Evolutionary conservation across 2,329 filamentous ascomycete genomes (phyloP).

Genomic region (Stachybotrys chartarum): DNA sequence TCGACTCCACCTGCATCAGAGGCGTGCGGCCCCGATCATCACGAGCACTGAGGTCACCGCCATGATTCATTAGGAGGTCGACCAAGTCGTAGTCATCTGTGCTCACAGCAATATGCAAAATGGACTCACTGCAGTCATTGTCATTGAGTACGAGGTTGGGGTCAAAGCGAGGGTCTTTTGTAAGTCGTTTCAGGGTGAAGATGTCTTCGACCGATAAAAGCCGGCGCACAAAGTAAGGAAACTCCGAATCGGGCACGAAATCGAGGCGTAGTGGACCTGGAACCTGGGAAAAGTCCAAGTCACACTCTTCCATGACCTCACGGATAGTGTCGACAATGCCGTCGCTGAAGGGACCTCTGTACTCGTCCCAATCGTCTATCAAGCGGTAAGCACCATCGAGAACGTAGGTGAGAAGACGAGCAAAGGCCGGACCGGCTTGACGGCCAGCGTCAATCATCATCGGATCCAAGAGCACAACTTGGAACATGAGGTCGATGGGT

Average conservation of each 20-base stretch:
- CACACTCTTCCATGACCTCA: slow-evolving; percentile 8
- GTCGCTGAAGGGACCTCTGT: neutral
- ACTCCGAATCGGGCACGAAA: slow-evolving; percentile 9
- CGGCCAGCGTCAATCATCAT: slow-evolving; percentile 6
- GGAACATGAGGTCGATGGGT: slow-evolving; percentile 10
- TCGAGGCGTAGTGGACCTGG: slow-evolving; percentile 3
- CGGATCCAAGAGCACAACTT: slow-evolving; percentile 8
- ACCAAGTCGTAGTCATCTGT: slow-evolving; percentile 17
- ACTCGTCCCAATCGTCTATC: neutral
- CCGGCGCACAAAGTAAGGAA: slow-evolving; percentile 12
- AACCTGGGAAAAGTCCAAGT: slow-evolving; percentile 8
- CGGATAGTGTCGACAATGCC: slow-evolving; percentile 7
- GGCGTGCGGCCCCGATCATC: slow-evolving; percentile 25
- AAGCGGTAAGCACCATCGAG: slow-evolving; percentile 10
- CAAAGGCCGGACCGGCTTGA: slow-evolving; percentile 7
- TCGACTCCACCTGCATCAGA: slow-evolving; percentile 23
- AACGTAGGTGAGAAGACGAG: slow-evolving; percentile 13
- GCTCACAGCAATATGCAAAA: slow-evolving; percentile 23
- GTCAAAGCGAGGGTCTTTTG: slow-evolving; percentile 21
- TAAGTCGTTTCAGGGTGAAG: slow-evolving; percentile 17
- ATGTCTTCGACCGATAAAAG: slow-evolving; percentile 17
- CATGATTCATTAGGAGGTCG: slow-evolving; percentile 16
- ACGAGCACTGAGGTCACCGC: slow-evolving; percentile 17
- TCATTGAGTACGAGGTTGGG: slow-evolving; percentile 13
- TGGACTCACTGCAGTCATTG: slow-evolving; percentile 11